phyloP scores from a whole-genome alignment of 768 basidiomycete genomes.

The Phanerodontia chrysosporium region DNA sequence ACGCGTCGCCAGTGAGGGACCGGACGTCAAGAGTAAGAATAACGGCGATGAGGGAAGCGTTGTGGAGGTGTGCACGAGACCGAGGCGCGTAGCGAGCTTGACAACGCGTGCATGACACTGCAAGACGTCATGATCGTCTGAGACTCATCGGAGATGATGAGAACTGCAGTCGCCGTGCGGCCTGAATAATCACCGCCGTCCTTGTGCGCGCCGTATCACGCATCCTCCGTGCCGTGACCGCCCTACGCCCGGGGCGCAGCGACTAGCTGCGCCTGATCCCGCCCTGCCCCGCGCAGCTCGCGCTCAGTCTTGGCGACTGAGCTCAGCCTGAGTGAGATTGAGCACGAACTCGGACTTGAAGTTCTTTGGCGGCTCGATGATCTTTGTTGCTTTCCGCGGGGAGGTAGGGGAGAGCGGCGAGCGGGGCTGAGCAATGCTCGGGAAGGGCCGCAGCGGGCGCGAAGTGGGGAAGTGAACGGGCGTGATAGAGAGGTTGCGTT shows the following conservation, averaged over 20 bases:
- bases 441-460: constrained; percentile 75
- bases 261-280: neutral
- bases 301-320: constrained; percentile 60
- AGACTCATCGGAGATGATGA: neutral
- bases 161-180: neutral
- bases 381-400: constrained; percentile 54
- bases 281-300: neutral
- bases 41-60: neutral
- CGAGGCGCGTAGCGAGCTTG: neutral
- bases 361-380: constrained; percentile 77
- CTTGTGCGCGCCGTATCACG: neutral
- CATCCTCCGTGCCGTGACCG: neutral
- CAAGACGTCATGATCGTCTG: neutral
- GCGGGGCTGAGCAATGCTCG: constrained; percentile 45
- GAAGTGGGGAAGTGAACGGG: constrained; percentile 59
- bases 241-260: neutral
- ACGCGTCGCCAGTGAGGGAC: neutral
- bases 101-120: neutral
- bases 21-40: neutral
- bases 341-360: constrained; percentile 68
- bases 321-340: constrained; percentile 79
- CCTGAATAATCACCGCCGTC: neutral
- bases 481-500: constrained; percentile 5
- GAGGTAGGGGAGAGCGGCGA: constrained; percentile 10
- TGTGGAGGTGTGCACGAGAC: neutral